Evolutionary conservation across 495 filamentous ascomycete genomes (phyloP).

Genomic region (Podospora australis): DNA sequence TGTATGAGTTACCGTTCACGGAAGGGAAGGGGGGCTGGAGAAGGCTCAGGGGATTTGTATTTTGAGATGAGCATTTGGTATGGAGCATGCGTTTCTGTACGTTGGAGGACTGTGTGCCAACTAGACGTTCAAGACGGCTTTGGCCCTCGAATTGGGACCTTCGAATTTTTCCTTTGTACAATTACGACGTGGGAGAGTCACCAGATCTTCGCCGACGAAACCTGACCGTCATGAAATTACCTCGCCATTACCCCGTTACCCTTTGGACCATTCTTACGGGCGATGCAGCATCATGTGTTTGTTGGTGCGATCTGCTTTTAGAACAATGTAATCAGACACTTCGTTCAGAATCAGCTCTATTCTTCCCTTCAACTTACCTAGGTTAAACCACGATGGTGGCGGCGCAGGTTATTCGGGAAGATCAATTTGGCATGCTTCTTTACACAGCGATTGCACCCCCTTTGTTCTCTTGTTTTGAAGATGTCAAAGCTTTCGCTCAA

Average conservation of each 20-base stretch:
- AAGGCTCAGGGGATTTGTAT: slow-evolving; percentile 15
- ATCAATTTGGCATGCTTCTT: no score
- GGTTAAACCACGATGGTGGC: background rate
- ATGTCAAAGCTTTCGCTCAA: no score
- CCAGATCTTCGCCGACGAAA: background rate
- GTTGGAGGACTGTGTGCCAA: background rate
- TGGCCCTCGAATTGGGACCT: background rate
- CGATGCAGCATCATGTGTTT: background rate
- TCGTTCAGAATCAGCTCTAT: slow-evolving; percentile 9
- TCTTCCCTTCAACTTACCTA: background rate
- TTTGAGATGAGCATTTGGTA: slow-evolving; percentile 13
- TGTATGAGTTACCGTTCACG: slow-evolving; percentile 34
- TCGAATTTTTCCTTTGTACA: slow-evolving; percentile 20
- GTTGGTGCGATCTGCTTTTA: slow-evolving; percentile 6
- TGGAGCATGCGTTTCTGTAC: background rate
- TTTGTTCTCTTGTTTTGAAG: no score
- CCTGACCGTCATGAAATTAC: slow-evolving; percentile 7
- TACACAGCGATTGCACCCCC: no score
- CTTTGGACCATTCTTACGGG: slow-evolving; percentile 1
- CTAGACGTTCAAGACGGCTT: background rate
- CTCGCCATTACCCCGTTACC: slow-evolving; percentile 3
- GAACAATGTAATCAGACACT: slow-evolving; percentile 25
- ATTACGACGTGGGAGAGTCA: no score
- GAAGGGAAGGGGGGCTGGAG: slow-evolving; percentile 7
- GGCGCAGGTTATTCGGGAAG: no score